Conservation (phyloP, 176 grass and related monocot species). For the Triticum turgidum region DNA sequence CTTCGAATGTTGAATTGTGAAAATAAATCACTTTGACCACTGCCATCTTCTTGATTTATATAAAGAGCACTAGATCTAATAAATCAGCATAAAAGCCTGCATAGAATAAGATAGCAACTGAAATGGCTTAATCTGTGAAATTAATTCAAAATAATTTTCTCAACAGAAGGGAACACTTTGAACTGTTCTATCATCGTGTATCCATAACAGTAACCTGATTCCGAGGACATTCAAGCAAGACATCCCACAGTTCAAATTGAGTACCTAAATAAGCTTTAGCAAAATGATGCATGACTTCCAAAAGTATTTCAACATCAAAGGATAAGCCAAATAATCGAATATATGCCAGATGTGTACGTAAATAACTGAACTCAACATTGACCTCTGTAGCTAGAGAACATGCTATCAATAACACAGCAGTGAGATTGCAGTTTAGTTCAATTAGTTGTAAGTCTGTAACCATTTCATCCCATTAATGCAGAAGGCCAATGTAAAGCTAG, state of each 20-base stretch:
- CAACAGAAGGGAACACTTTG: background rate
- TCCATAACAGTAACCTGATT: background rate
- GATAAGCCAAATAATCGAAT: background rate
- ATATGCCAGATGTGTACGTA: background rate
- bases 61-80: too few species aligned
- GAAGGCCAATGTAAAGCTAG: background rate
- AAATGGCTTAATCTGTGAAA: background rate
- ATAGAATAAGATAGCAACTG: background rate
- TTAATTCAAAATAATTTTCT: background rate
- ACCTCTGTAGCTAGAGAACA: background rate
- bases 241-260: background rate
- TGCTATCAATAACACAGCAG: background rate
- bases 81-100: background rate
- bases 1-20: background rate
- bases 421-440: background rate
- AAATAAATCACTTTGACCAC: background rate
- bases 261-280: background rate
- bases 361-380: background rate
- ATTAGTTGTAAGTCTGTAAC: background rate
- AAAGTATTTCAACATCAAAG: background rate
- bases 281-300: background rate
- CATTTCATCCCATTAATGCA: background rate
- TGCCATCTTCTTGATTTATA: background rate
- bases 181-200: background rate
- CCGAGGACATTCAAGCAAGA: background rate